These are phyloP conservation scores for Candida sithepensis DNA, from an alignment of 805 yeast species.

Conservation along the genomic window DNA sequence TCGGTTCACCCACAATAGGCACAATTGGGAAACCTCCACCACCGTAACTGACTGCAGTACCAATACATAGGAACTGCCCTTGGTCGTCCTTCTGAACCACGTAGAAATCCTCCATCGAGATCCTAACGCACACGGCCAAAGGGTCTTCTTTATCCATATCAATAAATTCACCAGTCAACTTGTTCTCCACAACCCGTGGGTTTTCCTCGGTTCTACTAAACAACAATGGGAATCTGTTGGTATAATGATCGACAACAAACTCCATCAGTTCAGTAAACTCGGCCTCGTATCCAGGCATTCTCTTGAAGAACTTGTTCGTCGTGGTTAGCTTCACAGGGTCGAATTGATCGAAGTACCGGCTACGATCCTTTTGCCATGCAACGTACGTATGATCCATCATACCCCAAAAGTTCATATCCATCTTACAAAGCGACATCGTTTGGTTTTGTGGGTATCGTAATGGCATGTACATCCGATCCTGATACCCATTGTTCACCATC, in stretches of 20 bases:
- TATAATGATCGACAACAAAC: conserved; percentile 38
- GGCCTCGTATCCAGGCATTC: conserved; percentile 31
- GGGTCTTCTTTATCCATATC: conserved; percentile 45
- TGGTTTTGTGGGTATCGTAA: conserved; percentile 53
- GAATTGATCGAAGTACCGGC: conserved; percentile 36
- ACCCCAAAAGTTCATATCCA: conserved; percentile 50
- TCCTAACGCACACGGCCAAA: conserved; percentile 38
- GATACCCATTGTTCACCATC: conserved; percentile 12
- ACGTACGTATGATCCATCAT: conserved; percentile 45
- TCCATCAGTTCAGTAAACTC: conserved; percentile 43
- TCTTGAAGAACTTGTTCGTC: conserved; percentile 39
- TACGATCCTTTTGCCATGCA: conserved; percentile 40
- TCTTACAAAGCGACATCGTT: conserved; percentile 47
- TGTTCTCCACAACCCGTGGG: conserved; percentile 37
- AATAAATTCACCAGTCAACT: conserved; percentile 39
- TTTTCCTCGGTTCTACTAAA: conserved; percentile 27
- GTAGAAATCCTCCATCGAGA: conserved; percentile 51
- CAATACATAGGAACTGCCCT: conserved; percentile 41
- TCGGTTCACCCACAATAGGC: conserved; percentile 29
- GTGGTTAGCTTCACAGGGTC: conserved; percentile 28
- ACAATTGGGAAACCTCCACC: conserved; percentile 48
- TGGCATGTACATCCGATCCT: conserved; percentile 50
- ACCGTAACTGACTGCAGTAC: conserved; percentile 50
- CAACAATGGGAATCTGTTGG: conserved; percentile 41
- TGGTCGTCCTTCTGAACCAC: conserved; percentile 34